Base-by-base conservation (phyloP, 768 basidiomycete genomes). In the Mycena latifolia region DNA sequence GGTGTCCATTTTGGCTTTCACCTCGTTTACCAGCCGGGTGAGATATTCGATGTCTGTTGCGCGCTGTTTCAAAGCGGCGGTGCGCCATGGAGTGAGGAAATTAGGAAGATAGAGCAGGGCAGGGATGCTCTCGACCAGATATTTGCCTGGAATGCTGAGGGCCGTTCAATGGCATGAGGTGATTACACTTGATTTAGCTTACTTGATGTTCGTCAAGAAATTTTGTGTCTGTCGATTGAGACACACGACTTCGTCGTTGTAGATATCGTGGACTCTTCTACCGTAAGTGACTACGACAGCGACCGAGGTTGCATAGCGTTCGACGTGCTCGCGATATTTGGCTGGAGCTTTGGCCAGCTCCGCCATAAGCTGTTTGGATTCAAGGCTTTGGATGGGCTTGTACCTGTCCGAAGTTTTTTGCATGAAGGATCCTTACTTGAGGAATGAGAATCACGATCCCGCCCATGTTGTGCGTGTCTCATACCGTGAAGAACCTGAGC, bases 51-150 rank as follows among this genome's bases (percentile, higher is more conserved):
- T 80, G 55, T 84, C 83, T 0, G 76, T 72, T 54, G 76, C 73
- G 20, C 77, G 78, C 25, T 77, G 79, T 45, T 69, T 53, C 22
- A 66, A 35, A 3, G 58, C 65, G 11, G 29, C 65, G 22, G 57
- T 61, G n/a, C 56, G 65, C 63, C 58, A 69, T 9, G 46, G 61
- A 3, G 69, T 71, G 17, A 71, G 41, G 55, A 71, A 67, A 20
- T 65, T 56, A 9, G 84, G 84, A 24, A 85, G 76, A 56, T 80
- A 81, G 6, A 84, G 72, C 2, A 85, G 76, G 78, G 82, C 83
- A 0, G 84, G 83, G 78, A 81, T 79, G 2, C 81, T 81, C 71
- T 85, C 84, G 15, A 85, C 84, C 4, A 85, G 63, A 55, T 83
- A 84, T 70, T 84, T 85, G 29, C 84, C 83, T 3, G 83, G 84